Evolutionary conservation across 352 stramenopile genomes (phyloP).

Genomic region (Pythium insidiosum): DNA sequence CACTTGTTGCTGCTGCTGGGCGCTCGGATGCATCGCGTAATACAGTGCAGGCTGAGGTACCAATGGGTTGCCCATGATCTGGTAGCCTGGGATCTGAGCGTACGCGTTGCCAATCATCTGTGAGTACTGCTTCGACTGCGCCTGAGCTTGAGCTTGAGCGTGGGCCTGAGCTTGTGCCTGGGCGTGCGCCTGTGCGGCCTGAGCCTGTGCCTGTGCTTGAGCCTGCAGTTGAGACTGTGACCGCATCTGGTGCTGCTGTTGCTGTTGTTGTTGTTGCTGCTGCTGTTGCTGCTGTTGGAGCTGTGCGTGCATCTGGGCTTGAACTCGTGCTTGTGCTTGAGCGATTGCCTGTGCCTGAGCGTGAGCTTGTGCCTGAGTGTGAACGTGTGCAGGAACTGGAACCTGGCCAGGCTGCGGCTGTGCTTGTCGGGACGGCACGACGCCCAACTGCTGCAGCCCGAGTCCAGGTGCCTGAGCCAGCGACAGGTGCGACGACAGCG

Average conservation of each 20-base stretch:
- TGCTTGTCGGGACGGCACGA: slow-evolving; percentile 4
- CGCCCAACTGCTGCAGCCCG: slow-evolving; percentile 46
- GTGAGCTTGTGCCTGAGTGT: slow-evolving; percentile 18
- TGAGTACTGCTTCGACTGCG: slow-evolving; percentile 52
- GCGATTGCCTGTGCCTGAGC: slow-evolving; percentile 37
- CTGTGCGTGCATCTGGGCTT: slow-evolving; percentile 21
- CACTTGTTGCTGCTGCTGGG: slow-evolving; percentile 10
- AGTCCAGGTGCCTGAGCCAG: slow-evolving; percentile 25
- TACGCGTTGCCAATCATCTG: slow-evolving; percentile 51
- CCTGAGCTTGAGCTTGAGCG: slow-evolving; percentile 22
- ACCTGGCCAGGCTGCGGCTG: too few relatives aligned
- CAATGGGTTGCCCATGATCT: slow-evolving; percentile 58
- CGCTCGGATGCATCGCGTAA: slow-evolving; percentile 37
- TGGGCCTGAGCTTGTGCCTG: slow-evolving; percentile 31
- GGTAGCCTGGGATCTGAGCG: slow-evolving; percentile 41
- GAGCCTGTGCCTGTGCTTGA: slow-evolving; percentile 20
- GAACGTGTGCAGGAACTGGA: slow-evolving; percentile 1
- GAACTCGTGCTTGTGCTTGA: slow-evolving; percentile 40
- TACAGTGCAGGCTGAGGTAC: slow-evolving; percentile 49
- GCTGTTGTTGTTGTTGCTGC: slow-evolving; percentile 34
- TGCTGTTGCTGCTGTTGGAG: slow-evolving; percentile 18
- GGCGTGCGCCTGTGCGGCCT: slow-evolving; percentile 22
- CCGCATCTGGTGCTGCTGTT: slow-evolving; percentile 42
- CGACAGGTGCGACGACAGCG: slow-evolving; percentile 38
- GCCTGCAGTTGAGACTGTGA: slow-evolving; percentile 13